Conservation (phyloP, 202 grass and related monocot species). For the Panicum hallii region DNA sequence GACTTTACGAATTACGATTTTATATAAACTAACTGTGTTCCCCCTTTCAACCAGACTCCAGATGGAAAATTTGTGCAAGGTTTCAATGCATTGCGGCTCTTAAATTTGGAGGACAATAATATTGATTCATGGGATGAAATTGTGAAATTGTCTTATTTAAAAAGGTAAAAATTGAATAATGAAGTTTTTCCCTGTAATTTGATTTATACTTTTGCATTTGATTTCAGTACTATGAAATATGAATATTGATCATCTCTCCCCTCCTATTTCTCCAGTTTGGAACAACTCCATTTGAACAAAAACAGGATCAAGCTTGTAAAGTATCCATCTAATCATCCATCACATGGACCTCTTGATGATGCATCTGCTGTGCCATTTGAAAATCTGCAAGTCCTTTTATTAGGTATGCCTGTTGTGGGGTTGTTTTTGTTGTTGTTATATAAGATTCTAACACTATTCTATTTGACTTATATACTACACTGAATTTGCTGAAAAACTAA, state of each 20-base stretch:
- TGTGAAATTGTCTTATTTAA: constrained; percentile 83
- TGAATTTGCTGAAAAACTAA: not conserved
- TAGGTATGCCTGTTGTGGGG: constrained; percentile 65
- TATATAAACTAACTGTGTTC: constrained; percentile 39
- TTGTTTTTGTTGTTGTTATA: constrained; percentile 3
- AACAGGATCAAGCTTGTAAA: constrained; percentile 81
- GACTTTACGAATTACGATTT: not conserved
- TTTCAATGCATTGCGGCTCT: constrained; percentile 67
- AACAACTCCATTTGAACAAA: constrained; percentile 93
- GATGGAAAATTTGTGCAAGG: constrained; percentile 62
- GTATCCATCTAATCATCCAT: constrained; percentile 62
- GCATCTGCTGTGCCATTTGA: constrained; percentile 61
- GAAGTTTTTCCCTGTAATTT: not conserved
- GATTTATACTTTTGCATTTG: constrained; percentile 18
- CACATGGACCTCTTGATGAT: constrained; percentile 26
- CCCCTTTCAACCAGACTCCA: constrained; percentile 53
- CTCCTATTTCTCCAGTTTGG: constrained; percentile 61
- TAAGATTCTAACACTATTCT: constrained; percentile 9
- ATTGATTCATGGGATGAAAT: constrained; percentile 93
- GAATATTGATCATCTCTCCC: constrained; percentile 3
- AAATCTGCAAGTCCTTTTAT: constrained; percentile 78
- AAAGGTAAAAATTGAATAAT: constrained; percentile 55
- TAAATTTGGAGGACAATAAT: constrained; percentile 90
- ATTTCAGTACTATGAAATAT: constrained; percentile 11
- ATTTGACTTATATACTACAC: constrained; percentile 1